Conservation (phyloP, 768 basidiomycete genomes). For the Podaxis sp. region DNA sequence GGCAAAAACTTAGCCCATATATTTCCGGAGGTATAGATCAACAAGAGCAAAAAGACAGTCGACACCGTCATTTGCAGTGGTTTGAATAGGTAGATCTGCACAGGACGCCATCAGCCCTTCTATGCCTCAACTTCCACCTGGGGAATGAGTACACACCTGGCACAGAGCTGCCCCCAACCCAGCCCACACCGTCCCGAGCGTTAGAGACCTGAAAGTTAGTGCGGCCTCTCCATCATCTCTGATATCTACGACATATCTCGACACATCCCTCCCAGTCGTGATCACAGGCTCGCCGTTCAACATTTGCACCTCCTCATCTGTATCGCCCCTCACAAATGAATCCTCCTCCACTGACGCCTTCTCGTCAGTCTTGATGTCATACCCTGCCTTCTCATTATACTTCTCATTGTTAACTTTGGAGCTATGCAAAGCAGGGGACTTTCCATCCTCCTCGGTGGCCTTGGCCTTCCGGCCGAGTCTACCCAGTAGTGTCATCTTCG, state of each 20-base stretch:
- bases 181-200: conserved; percentile 57
- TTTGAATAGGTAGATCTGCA: conserved; percentile 31
- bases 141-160: conserved; percentile 39
- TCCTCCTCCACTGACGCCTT: conserved; percentile 9
- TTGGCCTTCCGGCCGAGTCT: background rate
- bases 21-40: conserved; percentile 51
- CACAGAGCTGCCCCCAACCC: conserved; percentile 57
- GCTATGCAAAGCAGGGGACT: background rate
- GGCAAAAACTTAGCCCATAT: conserved; percentile 52
- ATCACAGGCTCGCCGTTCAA: conserved; percentile 43
- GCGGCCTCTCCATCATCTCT: conserved; percentile 59
- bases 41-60: conserved; percentile 55
- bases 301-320: conserved; percentile 30
- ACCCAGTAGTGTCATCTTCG: background rate
- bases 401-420: background rate
- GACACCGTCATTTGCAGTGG: conserved; percentile 52
- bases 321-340: conserved; percentile 12
- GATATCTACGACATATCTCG: conserved; percentile 52
- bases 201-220: conserved; percentile 54
- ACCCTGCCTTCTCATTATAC: background rate
- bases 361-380: conserved; percentile 14
- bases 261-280: conserved; percentile 49
- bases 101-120: background rate
- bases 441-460: background rate
- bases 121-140: background rate